Percentiles rank a stretch among this genome's conserved stretches.
These are phyloP conservation scores for Hymenoscyphus salicellus DNA, from an alignment of 2,329 filamentous ascomycete species.

Conservation along the genomic window DNA sequence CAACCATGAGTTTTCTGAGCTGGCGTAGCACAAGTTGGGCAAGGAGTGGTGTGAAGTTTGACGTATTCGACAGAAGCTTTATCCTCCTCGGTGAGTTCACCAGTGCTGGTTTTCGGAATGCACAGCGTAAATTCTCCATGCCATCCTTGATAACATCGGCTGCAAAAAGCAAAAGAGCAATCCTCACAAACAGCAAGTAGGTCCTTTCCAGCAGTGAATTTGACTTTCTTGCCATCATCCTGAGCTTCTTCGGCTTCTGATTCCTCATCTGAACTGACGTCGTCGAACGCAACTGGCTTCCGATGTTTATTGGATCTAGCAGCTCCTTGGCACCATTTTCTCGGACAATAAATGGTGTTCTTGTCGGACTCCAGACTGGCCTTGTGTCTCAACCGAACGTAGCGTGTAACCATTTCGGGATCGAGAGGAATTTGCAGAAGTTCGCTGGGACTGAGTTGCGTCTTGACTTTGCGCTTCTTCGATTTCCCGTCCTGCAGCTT, in stretches of 20 bases:
- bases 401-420: slow-evolving; percentile 74
- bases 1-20: slow-evolving; percentile 91
- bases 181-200: slow-evolving; percentile 83
- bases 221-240: slow-evolving; percentile 19
- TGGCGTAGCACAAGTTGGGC: slow-evolving; percentile 80
- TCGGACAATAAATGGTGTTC: slow-evolving; percentile 86
- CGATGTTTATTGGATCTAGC: slow-evolving; percentile 72
- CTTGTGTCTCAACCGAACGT: slow-evolving; percentile 88
- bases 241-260: slow-evolving; percentile 40
- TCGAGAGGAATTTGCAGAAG: slow-evolving; percentile 72
- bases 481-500: slow-evolving; percentile 22
- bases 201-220: slow-evolving; percentile 46
- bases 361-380: slow-evolving; percentile 89
- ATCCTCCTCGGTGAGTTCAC: slow-evolving; percentile 78
- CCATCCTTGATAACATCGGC: slow-evolving; percentile 70
- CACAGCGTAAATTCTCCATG: slow-evolving; percentile 80
- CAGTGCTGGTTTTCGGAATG: slow-evolving; percentile 60
- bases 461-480: slow-evolving; percentile 59
- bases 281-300: slow-evolving; percentile 65
- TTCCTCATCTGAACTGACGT: slow-evolving; percentile 57
- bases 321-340: slow-evolving; percentile 87
- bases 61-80: slow-evolving; percentile 85
- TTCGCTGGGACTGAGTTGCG: slow-evolving; percentile 76
- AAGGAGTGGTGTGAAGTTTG: slow-evolving; percentile 75
- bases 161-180: slow-evolving; percentile 86